Conservation (phyloP, 768 basidiomycete species). For the Heimioporus sp. region DNA sequence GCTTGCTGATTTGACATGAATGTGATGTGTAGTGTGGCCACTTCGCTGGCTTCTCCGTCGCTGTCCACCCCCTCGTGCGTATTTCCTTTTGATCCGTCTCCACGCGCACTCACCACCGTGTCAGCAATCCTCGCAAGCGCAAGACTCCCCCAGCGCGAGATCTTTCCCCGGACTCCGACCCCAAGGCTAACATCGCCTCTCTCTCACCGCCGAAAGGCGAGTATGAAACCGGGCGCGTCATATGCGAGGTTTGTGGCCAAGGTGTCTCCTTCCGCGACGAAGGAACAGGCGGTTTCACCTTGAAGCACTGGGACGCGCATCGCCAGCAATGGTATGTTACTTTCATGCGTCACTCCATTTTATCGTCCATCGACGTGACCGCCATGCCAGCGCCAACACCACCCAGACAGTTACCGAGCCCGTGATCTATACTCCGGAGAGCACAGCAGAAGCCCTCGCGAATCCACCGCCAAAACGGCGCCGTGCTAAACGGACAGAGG, state of each 20-base stretch:
- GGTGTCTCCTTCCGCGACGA: slow-evolving; percentile 69
- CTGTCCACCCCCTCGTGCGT: slow-evolving; percentile 20
- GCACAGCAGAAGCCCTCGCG: slow-evolving; percentile 38
- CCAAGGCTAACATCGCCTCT: slow-evolving; percentile 7
- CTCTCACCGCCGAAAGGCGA: slow-evolving; percentile 40
- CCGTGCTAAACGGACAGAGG: slow-evolving; percentile 73
- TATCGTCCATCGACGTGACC: slow-evolving; percentile 6
- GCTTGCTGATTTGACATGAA: slow-evolving; percentile 14
- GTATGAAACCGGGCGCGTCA: slow-evolving; percentile 63
- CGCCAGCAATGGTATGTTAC: slow-evolving; percentile 52
- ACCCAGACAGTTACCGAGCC: slow-evolving; percentile 34
- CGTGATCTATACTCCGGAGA: slow-evolving; percentile 44
- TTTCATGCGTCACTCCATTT: not conserved
- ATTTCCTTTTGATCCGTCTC: slow-evolving; percentile 14
- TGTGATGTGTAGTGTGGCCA: slow-evolving; percentile 10
- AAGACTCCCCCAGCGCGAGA: slow-evolving; percentile 32
- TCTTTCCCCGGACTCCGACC: slow-evolving; percentile 14
- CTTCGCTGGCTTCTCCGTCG: slow-evolving; percentile 14
- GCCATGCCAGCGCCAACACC: slow-evolving; percentile 25
- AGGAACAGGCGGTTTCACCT: slow-evolving; percentile 57
- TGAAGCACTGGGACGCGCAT: slow-evolving; percentile 71
- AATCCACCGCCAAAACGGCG: slow-evolving; percentile 61
- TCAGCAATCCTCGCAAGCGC: slow-evolving; percentile 40
- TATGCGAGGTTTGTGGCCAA: slow-evolving; percentile 61
- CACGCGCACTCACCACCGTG: slow-evolving; percentile 9